Conservation (phyloP, 306 rosid genomes). For the Sophora flavescens region DNA sequence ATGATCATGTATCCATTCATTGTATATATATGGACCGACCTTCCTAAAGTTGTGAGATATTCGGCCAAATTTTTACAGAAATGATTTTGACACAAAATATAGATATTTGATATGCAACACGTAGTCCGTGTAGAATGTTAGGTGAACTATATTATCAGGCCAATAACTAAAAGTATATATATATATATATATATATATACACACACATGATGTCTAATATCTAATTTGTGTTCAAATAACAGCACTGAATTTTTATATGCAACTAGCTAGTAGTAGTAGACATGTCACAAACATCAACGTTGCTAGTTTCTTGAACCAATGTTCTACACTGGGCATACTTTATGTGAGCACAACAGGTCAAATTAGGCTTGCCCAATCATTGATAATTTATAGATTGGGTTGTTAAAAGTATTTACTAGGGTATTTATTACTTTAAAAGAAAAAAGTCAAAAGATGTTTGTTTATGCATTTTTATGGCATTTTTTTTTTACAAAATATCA, state of each 20-base stretch:
- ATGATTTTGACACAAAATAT: too few relatives aligned
- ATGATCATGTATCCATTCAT: conserved; percentile 17
- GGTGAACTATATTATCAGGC: too few relatives aligned
- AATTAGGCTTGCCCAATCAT: neutral
- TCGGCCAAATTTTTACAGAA: conserved; percentile 5
- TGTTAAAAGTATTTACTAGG: conserved; percentile 22
- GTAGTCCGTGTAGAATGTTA: too few relatives aligned
- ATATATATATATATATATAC: too few relatives aligned
- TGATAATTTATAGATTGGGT: neutral
- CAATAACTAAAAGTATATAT: too few relatives aligned
- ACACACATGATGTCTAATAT: too few relatives aligned
- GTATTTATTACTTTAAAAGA: neutral
- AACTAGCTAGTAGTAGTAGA: neutral
- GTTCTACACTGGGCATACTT: neutral
- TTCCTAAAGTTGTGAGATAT: neutral
- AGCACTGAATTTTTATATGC: too few relatives aligned
- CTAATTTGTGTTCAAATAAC: too few relatives aligned
- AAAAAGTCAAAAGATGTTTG: conserved; percentile 5
- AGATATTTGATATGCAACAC: too few relatives aligned
- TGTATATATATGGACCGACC: neutral
- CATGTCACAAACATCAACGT: neutral
- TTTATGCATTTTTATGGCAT: too few relatives aligned
- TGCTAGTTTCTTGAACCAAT: neutral
- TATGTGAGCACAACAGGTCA: neutral
- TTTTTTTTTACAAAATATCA: too few relatives aligned